Base-by-base conservation (phyloP, 805 yeast species). In the Candida caryicola region DNA sequence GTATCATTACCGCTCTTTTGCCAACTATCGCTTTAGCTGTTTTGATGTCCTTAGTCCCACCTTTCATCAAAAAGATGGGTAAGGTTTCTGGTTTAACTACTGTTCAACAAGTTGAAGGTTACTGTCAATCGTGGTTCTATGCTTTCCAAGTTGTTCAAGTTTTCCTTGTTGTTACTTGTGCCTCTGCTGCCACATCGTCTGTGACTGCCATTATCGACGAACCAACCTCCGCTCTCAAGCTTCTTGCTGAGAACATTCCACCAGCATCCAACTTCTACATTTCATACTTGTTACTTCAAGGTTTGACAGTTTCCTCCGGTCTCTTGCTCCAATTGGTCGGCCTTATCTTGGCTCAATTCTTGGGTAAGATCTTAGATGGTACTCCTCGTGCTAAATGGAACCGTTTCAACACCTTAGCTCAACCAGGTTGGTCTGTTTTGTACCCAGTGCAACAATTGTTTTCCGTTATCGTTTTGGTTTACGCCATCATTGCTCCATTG, bases 331-430 rank as follows among this genome's bases (percentile, higher is more conserved):
- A 53, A 33, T 26, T 57, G 39, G 64, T 82, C 29, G 76, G 81
- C 2, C 69, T 93, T 52, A 72, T 85, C 37, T 68, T 90, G 46
- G 81, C 85, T 36, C 81, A 84, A 55, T 66, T 83, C 26, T 68
- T 90, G 42, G 86, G 93, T 21, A 69, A 68, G 46, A 43, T 88
- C 16, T 73, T 93, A 44, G 96, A 89, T 59, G 73, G 76, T 37
- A 88, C 98, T 4, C 98, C 98, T 44, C 81, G 98, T 66, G 82
- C 87, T 64, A 85, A 83, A 68, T 91, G 96, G 96, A 77, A 61
- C 43, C 79, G 96, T 54, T 77, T 63, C 57, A 78, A 77, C 57
- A 72, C 69, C 1, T 68, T 91, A 50, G 73, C 79, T 9, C 71
- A 75, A 29, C 85, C 90, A 31, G 74, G 77, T 17, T 89, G 90